Evolutionary conservation across 2,329 filamentous ascomycete genomes (phyloP), one percentile per base, ranked within the genome.

Genomic region (Trichoderma cornu-damae): DNA sequence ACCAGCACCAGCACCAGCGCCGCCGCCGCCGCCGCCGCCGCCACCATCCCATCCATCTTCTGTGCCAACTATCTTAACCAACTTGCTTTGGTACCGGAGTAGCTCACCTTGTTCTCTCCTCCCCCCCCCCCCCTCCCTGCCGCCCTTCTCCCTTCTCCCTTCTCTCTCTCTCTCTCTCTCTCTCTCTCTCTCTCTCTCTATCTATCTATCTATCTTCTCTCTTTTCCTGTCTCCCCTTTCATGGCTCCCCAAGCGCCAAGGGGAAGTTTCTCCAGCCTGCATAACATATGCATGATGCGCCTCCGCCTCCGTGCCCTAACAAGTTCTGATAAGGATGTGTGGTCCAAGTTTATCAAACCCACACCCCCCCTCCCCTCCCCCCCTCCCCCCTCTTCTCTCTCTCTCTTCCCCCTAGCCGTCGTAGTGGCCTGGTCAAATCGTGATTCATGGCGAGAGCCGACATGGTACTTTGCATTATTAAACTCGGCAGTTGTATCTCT

Each of bases 261-360:
- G 52, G 52, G 52, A 55, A 55, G 52, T 55, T 55, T 47, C 42
- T 55, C 52, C 42, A 55, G 40, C 52, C 51, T 55, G 51, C 42
- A 44, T 47, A 54, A n/a, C 28, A 44, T 54, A 46, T 54, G 51
- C 51, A 46, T 54, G 52, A 55, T 47, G 52, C 52, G 42, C 42
- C 52, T 55, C 52, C 32, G 42, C 47, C 28, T 42, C 52, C 38
- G 52, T n/a, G n/a, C n/a, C n/a, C n/a, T n/a, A n/a, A n/a, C 52
- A 22, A 55, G 52, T 37, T n/a, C 42, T 55, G 42, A 46, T 55
- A 30, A 46, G 52, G 20, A 54, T 54, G 37, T 42, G 28, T n/a
- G n/a, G n/a, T 28, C 40, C 40, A 54, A 44, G 40, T 22, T n/a
- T n/a, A n/a, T n/a, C n/a, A n/a, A n/a, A n/a, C n/a, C n/a, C 28